These are phyloP conservation scores for Trichophyton benhamiae DNA, from an alignment of 2,329 filamentous ascomycete genomes.

Conservation along the genomic window DNA sequence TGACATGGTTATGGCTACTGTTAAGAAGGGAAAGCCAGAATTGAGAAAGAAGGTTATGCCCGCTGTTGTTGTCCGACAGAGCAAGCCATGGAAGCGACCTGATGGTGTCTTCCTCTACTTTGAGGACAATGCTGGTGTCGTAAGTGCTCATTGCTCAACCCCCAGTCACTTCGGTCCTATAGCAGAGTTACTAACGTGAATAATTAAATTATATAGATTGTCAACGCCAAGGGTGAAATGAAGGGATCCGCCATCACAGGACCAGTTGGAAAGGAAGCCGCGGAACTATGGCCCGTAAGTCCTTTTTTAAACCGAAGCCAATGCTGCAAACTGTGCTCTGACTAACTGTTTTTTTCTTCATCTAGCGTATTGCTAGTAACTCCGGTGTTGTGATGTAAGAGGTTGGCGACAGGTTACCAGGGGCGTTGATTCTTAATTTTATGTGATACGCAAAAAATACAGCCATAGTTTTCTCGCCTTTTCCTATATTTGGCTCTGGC, in stretches of 20 bases:
- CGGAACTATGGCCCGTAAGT: constrained; percentile 96
- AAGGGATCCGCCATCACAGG: constrained; percentile 99
- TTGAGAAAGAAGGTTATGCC: constrained; percentile 99
- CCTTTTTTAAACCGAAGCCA: background rate
- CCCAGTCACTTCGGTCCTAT: background rate
- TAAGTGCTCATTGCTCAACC: constrained; percentile 40
- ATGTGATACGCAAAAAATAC: constrained; percentile 14
- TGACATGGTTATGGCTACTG: constrained; percentile 99
- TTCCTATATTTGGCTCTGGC: background rate
- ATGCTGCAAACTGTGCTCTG: background rate
- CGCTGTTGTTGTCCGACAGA: constrained; percentile 95
- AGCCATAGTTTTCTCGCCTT: constrained; percentile 7
- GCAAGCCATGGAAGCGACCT: constrained; percentile 97
- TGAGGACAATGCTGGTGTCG: constrained; percentile 99
- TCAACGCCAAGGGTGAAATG: constrained; percentile 99
- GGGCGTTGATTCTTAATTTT: constrained; percentile 13
- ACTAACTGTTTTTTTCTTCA: background rate
- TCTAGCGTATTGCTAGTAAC: constrained; percentile 96
- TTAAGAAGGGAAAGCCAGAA: constrained; percentile 99
- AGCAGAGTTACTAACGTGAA: background rate
- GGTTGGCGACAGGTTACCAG: background rate
- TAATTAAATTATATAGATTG: constrained; percentile 50
- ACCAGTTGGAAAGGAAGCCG: constrained; percentile 98
- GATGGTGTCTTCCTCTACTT: constrained; percentile 99
- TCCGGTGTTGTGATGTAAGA: constrained; percentile 99